A percentile compares a stretch with the other conserved stretches of the same genome.
These are phyloP conservation scores for Epicoccum nigrum DNA, from an alignment of 2,329 filamentous ascomycete genomes.

Conservation along the genomic window DNA sequence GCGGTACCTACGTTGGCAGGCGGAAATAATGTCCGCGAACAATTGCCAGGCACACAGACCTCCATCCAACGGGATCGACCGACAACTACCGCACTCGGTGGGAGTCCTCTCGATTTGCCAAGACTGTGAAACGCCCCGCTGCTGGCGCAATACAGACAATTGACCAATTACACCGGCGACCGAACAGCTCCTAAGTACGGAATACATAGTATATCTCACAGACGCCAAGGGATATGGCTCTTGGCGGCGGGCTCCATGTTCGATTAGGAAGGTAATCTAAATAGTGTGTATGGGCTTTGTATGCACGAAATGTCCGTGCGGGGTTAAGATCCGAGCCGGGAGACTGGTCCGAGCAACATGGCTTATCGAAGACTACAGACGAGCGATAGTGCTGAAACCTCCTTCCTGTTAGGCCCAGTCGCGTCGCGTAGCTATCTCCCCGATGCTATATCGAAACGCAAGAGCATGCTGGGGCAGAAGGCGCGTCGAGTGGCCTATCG, in stretches of 20 bases:
- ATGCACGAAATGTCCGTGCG: constrained; percentile 21
- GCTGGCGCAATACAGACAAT: no score
- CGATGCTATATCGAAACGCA: background rate
- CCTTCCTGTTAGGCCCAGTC: background rate
- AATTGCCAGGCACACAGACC: no score
- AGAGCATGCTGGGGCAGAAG: constrained; percentile 1
- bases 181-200: no score
- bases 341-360: constrained; percentile 9
- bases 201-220: constrained; percentile 10
- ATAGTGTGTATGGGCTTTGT: constrained; percentile 22
- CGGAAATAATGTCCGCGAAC: no score
- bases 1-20: no score
- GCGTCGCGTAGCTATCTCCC: background rate
- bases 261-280: constrained; percentile 29
- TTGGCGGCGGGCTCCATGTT: constrained; percentile 27
- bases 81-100: no score
- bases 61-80: no score
- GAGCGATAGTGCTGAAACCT: background rate
- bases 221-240: constrained; percentile 13
- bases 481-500: constrained; percentile 25
- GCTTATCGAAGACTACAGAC: constrained; percentile 10
- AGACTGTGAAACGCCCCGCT: no score
- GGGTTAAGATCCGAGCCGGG: constrained; percentile 14
- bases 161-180: no score
- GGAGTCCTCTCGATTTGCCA: no score